Percentiles rank a stretch among this genome's conserved stretches.
These are phyloP conservation scores for Gracilaria gracilis DNA, from an alignment of 23 red algal genomes.

Conservation along the genomic window DNA sequence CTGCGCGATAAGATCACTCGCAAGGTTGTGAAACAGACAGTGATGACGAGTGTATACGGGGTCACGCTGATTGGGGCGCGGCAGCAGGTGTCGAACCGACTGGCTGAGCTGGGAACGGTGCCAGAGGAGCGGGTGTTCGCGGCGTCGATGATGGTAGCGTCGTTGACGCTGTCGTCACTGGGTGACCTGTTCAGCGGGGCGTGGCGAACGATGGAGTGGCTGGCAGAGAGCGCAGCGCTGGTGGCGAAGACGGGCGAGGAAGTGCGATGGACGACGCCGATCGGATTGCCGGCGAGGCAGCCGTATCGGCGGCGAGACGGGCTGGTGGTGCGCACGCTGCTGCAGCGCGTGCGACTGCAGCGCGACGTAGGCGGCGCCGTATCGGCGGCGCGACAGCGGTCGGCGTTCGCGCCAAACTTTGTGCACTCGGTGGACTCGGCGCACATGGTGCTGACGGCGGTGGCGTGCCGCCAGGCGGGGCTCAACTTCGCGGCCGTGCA, in stretches of 20 bases:
- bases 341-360: constrained; percentile 80
- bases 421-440: constrained; percentile 95
- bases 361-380: constrained; percentile 67
- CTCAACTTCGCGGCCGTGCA: constrained; percentile 96
- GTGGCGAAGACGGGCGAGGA: constrained; percentile 71
- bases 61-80: constrained; percentile 91
- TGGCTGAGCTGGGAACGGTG: constrained; percentile 64
- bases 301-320: constrained; percentile 79
- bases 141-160: constrained; percentile 75
- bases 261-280: constrained; percentile 93
- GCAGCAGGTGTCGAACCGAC: constrained; percentile 79
- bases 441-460: constrained; percentile 98
- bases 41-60: constrained; percentile 99
- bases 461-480: constrained; percentile 59
- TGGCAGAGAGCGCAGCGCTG: constrained; percentile 59
- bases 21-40: constrained; percentile 98
- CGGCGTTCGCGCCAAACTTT: constrained; percentile 97
- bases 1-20: constrained; percentile 62
- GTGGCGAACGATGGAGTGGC: constrained; percentile 92
- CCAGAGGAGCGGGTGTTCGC: constrained; percentile 60
- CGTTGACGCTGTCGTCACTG: constrained; percentile 78
- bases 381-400: constrained; percentile 68
- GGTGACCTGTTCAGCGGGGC: constrained; percentile 88
- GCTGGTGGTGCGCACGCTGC: constrained; percentile 71
- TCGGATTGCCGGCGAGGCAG: constrained; percentile 92